phyloP scores from a whole-genome alignment of 352 stramenopile species.

The Pythium graminicola region DNA sequence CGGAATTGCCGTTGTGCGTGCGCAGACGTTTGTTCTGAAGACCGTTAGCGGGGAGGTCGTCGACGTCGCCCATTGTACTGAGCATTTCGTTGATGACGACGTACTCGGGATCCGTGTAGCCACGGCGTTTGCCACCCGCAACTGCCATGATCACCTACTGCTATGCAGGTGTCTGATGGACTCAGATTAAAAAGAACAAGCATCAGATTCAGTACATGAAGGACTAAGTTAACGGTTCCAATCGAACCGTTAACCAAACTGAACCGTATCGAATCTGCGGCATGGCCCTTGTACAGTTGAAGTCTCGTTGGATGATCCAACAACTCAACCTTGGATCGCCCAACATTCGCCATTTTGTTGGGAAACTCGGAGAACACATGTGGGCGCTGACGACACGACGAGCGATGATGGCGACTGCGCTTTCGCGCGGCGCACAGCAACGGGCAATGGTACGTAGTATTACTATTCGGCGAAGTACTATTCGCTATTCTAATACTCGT shows the following conservation, averaged over 20 bases:
- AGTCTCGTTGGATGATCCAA: background rate
- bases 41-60: conserved; percentile 27
- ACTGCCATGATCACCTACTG: conserved; percentile 6
- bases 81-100: conserved; percentile 60
- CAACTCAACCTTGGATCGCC: background rate
- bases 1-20: background rate
- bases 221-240: conserved; percentile 1
- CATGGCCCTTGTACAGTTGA: conserved; percentile 5
- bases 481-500: too few relatives aligned
- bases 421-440: conserved; percentile 10
- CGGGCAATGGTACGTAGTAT: conserved; percentile 12
- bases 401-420: background rate
- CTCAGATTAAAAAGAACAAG: conserved; percentile 7
- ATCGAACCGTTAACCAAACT: too few relatives aligned
- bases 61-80: conserved; percentile 56
- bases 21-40: conserved; percentile 5
- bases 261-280: background rate
- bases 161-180: background rate
- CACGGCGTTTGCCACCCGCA: conserved; percentile 18
- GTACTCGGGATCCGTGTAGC: conserved; percentile 49
- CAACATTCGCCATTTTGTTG: background rate
- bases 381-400: conserved; percentile 12
- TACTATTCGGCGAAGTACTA: background rate
- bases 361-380: conserved; percentile 1
- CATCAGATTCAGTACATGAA: background rate